These are phyloP conservation scores for Lipomyces yamadae DNA, from an alignment of 805 yeast genomes.

Conservation along the genomic window DNA sequence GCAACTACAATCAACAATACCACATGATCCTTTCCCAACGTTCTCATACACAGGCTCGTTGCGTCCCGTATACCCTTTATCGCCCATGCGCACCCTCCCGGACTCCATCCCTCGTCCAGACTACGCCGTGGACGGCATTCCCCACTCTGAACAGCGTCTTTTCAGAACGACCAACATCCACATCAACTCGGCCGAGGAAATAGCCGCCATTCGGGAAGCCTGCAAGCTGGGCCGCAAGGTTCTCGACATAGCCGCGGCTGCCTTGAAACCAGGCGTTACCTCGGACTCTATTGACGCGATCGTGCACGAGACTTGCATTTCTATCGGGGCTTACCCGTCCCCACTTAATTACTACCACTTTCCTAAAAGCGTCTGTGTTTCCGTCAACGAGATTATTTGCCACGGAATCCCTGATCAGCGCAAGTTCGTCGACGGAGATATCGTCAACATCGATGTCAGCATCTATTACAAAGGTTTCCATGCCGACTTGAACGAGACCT, in stretches of 20 bases:
- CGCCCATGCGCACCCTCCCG: slow-evolving; percentile 74
- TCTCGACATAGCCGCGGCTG: slow-evolving; percentile 85
- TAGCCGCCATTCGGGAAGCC: slow-evolving; percentile 76
- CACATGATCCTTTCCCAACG: slow-evolving; percentile 85
- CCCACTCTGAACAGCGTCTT: slow-evolving; percentile 73
- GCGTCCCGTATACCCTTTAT: slow-evolving; percentile 80
- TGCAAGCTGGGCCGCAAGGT: slow-evolving; percentile 81
- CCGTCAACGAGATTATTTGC: slow-evolving; percentile 93
- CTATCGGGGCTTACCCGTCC: slow-evolving; percentile 90
- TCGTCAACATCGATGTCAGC: slow-evolving; percentile 87
- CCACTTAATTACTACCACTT: slow-evolving; percentile 92
- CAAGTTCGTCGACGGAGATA: slow-evolving; percentile 89
- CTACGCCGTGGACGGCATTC: slow-evolving; percentile 79
- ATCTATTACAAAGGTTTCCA: slow-evolving; percentile 86
- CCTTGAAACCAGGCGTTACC: slow-evolving; percentile 83
- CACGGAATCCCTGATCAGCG: slow-evolving; percentile 97
- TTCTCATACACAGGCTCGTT: slow-evolving; percentile 74
- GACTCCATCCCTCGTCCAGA: slow-evolving; percentile 76
- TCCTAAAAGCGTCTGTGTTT: slow-evolving; percentile 91
- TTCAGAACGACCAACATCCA: slow-evolving; percentile 71
- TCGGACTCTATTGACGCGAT: slow-evolving; percentile 89
- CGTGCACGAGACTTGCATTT: slow-evolving; percentile 85
- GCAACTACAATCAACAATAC: slow-evolving; percentile 19
- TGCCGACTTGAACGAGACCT: slow-evolving; percentile 94
- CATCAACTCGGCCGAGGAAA: slow-evolving; percentile 66